Percentiles rank a stretch among this genome's conserved stretches.
phyloP scores from a whole-genome alignment of 495 filamentous ascomycete genomes.

The Letharia columbiana region DNA sequence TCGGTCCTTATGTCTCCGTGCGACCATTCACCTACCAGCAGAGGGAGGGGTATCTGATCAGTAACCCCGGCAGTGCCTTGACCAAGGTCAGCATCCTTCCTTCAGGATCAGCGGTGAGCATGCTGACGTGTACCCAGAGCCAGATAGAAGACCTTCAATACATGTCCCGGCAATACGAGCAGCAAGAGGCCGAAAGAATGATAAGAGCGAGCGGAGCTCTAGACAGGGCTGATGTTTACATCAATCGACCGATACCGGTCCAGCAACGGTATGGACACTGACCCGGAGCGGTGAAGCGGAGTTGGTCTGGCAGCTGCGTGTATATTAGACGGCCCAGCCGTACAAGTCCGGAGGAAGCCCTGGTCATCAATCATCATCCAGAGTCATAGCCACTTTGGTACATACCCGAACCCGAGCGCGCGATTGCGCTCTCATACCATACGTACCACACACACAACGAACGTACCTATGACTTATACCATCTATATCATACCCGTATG shows the following conservation, averaged over 20 bases:
- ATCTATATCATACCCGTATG: neutral
- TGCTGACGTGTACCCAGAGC: constrained; percentile 30
- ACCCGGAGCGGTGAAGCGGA: neutral
- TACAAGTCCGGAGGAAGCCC: neutral
- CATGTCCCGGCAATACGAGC: constrained; percentile 46
- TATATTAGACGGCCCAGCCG: neutral
- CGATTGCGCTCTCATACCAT: neutral
- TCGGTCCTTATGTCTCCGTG: constrained; percentile 42
- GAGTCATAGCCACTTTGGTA: neutral
- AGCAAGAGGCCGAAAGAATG: constrained; percentile 44
- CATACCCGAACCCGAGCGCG: neutral
- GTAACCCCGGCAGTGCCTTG: constrained; percentile 37
- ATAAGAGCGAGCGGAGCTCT: constrained; percentile 26
- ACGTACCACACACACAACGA: no score
- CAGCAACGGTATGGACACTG: constrained; percentile 23
- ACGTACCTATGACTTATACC: no score
- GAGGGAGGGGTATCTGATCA: constrained; percentile 47
- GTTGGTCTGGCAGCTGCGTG: neutral
- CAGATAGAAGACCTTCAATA: constrained; percentile 47
- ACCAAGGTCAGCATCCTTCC: constrained; percentile 38
- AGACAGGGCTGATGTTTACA: constrained; percentile 37
- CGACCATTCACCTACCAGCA: constrained; percentile 48
- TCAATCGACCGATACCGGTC: constrained; percentile 44
- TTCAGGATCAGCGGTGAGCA: neutral
- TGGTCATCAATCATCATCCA: neutral